These are phyloP conservation scores for Melastoma malabathricum DNA, from an alignment of 345 rosid genomes.

Conservation along the genomic window DNA sequence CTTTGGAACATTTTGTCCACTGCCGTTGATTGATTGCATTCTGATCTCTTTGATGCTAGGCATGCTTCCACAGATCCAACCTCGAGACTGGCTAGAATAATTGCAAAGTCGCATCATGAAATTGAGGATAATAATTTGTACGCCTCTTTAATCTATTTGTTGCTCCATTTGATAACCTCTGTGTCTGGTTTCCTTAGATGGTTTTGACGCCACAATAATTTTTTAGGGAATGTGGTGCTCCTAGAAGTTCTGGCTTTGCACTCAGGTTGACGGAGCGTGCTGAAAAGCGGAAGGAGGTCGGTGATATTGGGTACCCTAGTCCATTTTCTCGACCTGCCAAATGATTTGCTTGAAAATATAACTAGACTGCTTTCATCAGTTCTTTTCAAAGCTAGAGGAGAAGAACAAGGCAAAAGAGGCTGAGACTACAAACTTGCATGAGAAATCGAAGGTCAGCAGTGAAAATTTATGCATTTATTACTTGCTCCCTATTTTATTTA, in stretches of 20 bases:
- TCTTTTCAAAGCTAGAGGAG: slow-evolving; percentile 86
- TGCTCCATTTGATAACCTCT: neutral
- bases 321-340: neutral
- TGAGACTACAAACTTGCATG: slow-evolving; percentile 67
- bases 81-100: no score
- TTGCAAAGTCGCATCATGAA: no score
- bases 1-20: no score
- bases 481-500: slow-evolving; percentile 1
- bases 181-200: neutral
- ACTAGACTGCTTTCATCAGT: slow-evolving; percentile 27
- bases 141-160: neutral
- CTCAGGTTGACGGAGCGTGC: slow-evolving; percentile 93
- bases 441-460: slow-evolving; percentile 65
- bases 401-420: slow-evolving; percentile 82
- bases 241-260: slow-evolving; percentile 65
- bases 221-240: slow-evolving; percentile 38
- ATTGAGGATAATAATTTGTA: no score
- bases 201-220: slow-evolving; percentile 30
- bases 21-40: no score
- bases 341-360: neutral
- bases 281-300: slow-evolving; percentile 87
- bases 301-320: neutral
- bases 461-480: neutral
- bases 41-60: no score
- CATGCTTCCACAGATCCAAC: no score